Base-by-base conservation (phyloP, 2,329 filamentous ascomycete species). In the Pseudogymnoascus sp. region DNA sequence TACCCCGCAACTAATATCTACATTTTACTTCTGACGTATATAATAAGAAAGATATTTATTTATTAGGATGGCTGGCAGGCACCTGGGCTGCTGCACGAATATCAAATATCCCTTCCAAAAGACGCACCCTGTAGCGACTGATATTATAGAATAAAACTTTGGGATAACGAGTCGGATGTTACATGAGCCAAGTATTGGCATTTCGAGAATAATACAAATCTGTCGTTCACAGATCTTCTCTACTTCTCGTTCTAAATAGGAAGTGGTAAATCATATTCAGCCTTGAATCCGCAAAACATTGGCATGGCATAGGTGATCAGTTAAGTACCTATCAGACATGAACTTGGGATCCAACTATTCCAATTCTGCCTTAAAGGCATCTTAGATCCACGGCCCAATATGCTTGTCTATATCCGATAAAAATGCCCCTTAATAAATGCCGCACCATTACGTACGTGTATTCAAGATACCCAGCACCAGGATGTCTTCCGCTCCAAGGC, bases 391-490 rank as follows among this genome's bases (percentile, higher is more conserved):
- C 17, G 17, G 10, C 17, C 40, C 10, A 42, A 21, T 9, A 21
- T 21, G 40, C 17, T 17, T 11, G 17, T 6, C 10, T 11, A 11
- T 13, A 7, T 19, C 17, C 40, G 15, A 38, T 7, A 37, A 38
- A 37, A 11, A 42, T 42, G 38, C 11, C 33, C 15, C 40, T 21
- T 5, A 9, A 13, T 11, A 42, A 21, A 42, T 2, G 17, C 40
- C 17, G 9, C 40, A 21, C 21, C 26, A 29, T 15, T 37, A 60
- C 35, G 70, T 67, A 66, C 72, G 70, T 11, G 72, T 73, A 40
- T 74, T 74, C 21, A 67, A 68, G 66, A 74, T 74, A 62, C 68
- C 64, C 50, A 74, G 53, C n/a, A 74, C 71, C 62, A 74, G 65
- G 42, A 74, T 74, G 66, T 74, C 72, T 2, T 66, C 68, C 26